A percentile compares a stretch with the other conserved stretches of the same genome.
These are phyloP conservation scores for Rhododendron molle DNA, from an alignment of 148 eudicot species.

Conservation along the genomic window DNA sequence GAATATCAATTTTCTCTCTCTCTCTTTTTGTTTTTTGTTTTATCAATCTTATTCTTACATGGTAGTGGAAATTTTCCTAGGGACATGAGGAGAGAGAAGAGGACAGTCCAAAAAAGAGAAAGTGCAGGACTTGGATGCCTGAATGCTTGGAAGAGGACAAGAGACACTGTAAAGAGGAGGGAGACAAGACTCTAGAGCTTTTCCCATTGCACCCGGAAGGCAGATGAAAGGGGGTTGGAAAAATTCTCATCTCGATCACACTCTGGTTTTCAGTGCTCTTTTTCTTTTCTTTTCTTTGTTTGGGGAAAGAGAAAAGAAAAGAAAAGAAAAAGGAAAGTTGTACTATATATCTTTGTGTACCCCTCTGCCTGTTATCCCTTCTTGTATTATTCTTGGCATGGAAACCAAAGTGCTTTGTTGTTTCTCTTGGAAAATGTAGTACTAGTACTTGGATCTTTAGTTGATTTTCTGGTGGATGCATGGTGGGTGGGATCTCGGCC, in stretches of 20 bases:
- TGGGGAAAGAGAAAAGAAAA: constrained; percentile 11
- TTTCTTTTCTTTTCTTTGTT: neutral
- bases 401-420: constrained; percentile 1
- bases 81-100: constrained; percentile 30
- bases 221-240: constrained; percentile 24
- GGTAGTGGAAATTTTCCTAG: constrained; percentile 16
- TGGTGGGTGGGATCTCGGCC: neutral
- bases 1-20: too few species aligned
- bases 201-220: constrained; percentile 88
- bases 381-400: neutral
- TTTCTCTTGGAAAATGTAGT: constrained; percentile 4
- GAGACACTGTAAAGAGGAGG: constrained; percentile 25
- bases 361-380: neutral
- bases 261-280: neutral
- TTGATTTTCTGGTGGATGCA: neutral
- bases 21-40: too few species aligned
- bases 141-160: constrained; percentile 33
- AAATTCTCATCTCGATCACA: neutral
- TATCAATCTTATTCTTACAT: neutral
- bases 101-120: constrained; percentile 62
- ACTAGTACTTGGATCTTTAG: neutral
- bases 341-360: neutral
- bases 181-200: constrained; percentile 70
- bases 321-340: neutral
- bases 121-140: constrained; percentile 57